Evolutionary conservation across 1,284 basidiomycete genomes (phyloP).

Genomic region (Microbotryum saponariae): DNA sequence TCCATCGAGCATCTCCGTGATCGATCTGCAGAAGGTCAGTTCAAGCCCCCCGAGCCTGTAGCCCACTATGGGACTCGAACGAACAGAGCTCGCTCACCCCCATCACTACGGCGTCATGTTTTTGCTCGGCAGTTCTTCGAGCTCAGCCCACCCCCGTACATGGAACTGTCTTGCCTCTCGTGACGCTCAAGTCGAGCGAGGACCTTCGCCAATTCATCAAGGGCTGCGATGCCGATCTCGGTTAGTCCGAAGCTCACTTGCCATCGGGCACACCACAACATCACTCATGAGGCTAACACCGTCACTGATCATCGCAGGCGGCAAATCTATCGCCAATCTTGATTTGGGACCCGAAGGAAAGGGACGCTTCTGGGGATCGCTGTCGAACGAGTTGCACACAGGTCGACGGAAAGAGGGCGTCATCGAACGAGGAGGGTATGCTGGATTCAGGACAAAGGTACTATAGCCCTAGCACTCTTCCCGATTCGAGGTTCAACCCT

Average conservation of each 20-base stretch:
- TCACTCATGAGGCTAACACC: not conserved
- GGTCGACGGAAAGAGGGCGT: conserved; percentile 49
- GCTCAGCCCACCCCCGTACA: conserved; percentile 10
- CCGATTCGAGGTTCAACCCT: not conserved
- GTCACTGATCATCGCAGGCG: conserved; percentile 47
- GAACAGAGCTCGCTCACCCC: not conserved
- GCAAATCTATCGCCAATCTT: conserved; percentile 64
- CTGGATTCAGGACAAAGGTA: conserved; percentile 74
- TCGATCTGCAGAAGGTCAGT: conserved; percentile 14
- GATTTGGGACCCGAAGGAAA: conserved; percentile 55
- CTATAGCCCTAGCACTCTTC: conserved; percentile 1
- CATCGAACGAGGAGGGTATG: conserved; percentile 58
- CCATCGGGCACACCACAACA: not conserved
- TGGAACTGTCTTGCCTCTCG: conserved; percentile 17
- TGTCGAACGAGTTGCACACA: conserved; percentile 57
- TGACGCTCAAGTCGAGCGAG: conserved; percentile 53
- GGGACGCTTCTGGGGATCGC: conserved; percentile 64
- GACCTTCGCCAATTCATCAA: conserved; percentile 57
- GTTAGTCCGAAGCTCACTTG: conserved; percentile 36
- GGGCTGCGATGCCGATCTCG: conserved; percentile 76
- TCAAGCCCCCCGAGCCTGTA: not conserved
- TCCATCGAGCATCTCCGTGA: conserved; percentile 25
- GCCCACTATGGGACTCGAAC: too few relatives aligned
- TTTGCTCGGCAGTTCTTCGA: conserved; percentile 11
- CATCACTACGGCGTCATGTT: not conserved